phyloP scores from a whole-genome alignment of 495 filamentous ascomycete genomes.

The Hyaloscypha hepaticicola region DNA sequence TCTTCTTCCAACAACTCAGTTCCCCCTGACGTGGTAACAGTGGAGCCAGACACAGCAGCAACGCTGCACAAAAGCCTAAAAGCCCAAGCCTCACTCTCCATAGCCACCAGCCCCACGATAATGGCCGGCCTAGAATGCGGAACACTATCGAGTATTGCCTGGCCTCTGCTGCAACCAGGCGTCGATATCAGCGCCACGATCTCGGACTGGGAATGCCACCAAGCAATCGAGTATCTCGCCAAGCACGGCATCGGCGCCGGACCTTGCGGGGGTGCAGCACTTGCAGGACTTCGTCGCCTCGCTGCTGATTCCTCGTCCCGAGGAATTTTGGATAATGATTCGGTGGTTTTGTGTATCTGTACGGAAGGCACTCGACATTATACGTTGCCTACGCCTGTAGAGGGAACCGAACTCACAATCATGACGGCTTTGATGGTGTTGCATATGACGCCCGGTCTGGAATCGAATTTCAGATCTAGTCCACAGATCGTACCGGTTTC shows the following conservation, averaged over 20 bases:
- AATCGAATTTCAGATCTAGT: neutral
- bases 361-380: slow-evolving; percentile 43
- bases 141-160: slow-evolving; percentile 56
- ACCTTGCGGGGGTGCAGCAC: slow-evolving; percentile 58
- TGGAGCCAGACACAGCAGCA: slow-evolving; percentile 59
- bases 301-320: slow-evolving; percentile 23
- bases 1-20: slow-evolving; percentile 20
- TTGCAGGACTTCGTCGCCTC: slow-evolving; percentile 51
- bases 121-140: slow-evolving; percentile 65
- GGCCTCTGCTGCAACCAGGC: slow-evolving; percentile 50
- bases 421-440: neutral
- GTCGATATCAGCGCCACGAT: slow-evolving; percentile 55
- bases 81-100: slow-evolving; percentile 39
- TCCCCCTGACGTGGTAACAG: slow-evolving; percentile 42
- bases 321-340: slow-evolving; percentile 34
- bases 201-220: slow-evolving; percentile 50
- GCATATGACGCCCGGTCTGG: neutral
- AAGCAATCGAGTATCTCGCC: slow-evolving; percentile 46
- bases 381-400: neutral
- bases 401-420: neutral
- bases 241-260: slow-evolving; percentile 45
- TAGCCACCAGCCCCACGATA: slow-evolving; percentile 53
- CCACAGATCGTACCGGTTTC: neutral
- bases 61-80: slow-evolving; percentile 51
- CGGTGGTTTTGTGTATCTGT: slow-evolving; percentile 51